Conservation (phyloP, 169 alveolate genomes). For the Condylostoma magnum region DNA sequence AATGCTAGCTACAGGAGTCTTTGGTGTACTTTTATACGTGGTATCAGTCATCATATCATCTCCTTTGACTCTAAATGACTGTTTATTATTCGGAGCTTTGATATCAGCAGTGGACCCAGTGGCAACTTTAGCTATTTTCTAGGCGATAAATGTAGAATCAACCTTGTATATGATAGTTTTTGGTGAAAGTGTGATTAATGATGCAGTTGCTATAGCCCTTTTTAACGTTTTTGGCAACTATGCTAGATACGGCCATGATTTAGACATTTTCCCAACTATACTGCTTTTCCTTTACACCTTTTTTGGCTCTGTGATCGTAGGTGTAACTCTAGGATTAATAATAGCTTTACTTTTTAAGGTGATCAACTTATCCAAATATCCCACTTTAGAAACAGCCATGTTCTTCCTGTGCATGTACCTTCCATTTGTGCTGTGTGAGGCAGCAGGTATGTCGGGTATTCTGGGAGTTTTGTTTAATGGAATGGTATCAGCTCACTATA, state of each 20-base stretch:
- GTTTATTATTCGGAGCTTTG: constrained; percentile 36
- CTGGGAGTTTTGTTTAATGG: constrained; percentile 39
- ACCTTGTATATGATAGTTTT: constrained; percentile 30
- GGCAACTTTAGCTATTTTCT: constrained; percentile 37
- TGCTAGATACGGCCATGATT: background rate
- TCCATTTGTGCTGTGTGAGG: constrained; percentile 43
- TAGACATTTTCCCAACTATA: background rate
- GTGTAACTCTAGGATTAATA: constrained; percentile 26
- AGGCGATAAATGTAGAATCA: constrained; percentile 18
- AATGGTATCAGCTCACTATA: constrained; percentile 39
- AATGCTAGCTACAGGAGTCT: constrained; percentile 21
- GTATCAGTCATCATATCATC: background rate
- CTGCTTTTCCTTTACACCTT: constrained; percentile 10
- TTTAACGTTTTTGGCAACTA: constrained; percentile 23
- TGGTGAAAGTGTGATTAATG: constrained; percentile 44
- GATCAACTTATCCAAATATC: constrained; percentile 19
- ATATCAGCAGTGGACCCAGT: constrained; percentile 56
- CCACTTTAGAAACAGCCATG: constrained; percentile 28
- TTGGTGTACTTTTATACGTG: constrained; percentile 24
- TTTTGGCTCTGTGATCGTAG: constrained; percentile 41
- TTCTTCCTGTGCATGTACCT: constrained; percentile 36
- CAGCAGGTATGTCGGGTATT: constrained; percentile 40
- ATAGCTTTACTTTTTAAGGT: constrained; percentile 29
- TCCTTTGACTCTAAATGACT: constrained; percentile 20
- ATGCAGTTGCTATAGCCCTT: constrained; percentile 46